These are phyloP conservation scores for Antitrichia curtipendula DNA, from an alignment of 225 moss, liverwort and hornwort species.

Conservation along the genomic window DNA sequence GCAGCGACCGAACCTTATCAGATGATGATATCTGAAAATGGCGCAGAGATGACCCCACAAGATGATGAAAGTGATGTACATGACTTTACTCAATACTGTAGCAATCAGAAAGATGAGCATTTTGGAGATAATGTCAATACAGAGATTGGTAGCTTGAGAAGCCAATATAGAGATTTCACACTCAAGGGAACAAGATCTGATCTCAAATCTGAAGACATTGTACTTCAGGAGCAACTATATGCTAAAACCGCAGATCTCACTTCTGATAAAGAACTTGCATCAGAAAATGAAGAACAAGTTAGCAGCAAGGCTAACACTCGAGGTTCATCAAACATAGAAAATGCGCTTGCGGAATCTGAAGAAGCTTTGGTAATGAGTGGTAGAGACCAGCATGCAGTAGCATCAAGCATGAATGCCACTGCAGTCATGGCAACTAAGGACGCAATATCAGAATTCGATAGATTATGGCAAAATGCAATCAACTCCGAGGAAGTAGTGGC, in stretches of 20 bases:
- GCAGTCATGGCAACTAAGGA: neutral
- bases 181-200: neutral
- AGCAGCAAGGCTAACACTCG: neutral
- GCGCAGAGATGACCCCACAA: neutral
- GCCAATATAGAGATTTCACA: neutral
- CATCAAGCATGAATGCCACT: neutral
- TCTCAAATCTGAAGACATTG: neutral
- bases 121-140: neutral
- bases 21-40: neutral
- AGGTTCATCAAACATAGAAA: neutral
- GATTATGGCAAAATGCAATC: constrained; percentile 27
- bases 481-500: constrained; percentile 5
- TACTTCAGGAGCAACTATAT: neutral
- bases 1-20: neutral
- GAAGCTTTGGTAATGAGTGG: neutral
- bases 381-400: neutral
- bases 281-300: neutral
- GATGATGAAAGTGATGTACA: neutral
- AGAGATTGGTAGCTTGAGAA: neutral
- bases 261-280: neutral
- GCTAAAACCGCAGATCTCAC: neutral
- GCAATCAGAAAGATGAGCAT: neutral
- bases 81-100: neutral
- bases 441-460: constrained; percentile 10
- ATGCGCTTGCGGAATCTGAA: neutral